These are phyloP conservation scores for Wickerhamiella occidentalis DNA, from an alignment of 805 yeast species.

Conservation along the genomic window DNA sequence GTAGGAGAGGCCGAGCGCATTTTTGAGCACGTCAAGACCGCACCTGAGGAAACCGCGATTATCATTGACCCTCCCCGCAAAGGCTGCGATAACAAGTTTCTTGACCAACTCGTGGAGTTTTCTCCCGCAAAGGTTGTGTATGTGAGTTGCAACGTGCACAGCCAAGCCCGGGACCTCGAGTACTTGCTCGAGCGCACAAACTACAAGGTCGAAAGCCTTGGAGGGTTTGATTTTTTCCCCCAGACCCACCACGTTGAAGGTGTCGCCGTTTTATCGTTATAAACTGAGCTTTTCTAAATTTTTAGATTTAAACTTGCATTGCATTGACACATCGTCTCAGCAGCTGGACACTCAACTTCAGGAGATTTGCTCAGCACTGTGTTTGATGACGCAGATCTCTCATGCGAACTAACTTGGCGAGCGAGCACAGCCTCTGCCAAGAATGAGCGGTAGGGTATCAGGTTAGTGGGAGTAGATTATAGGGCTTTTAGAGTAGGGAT, in stretches of 20 bases:
- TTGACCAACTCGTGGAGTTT: slow-evolving; percentile 73
- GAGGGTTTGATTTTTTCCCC: slow-evolving; percentile 95
- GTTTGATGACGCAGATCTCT: too few species aligned
- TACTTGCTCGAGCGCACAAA: slow-evolving; percentile 53
- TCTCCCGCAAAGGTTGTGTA: slow-evolving; percentile 82
- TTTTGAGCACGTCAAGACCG: slow-evolving; percentile 53
- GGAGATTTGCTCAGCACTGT: too few species aligned
- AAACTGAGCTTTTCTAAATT: neutral
- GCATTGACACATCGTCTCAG: neutral
- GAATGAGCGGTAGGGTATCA: too few species aligned
- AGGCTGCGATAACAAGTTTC: slow-evolving; percentile 83
- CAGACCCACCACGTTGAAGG: slow-evolving; percentile 89
- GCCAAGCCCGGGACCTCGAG: slow-evolving; percentile 90
- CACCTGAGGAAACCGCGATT: slow-evolving; percentile 67
- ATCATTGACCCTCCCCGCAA: slow-evolving; percentile 95
- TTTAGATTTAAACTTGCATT: neutral
- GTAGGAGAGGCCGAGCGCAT: slow-evolving; percentile 89
- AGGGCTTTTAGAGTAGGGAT: too few species aligned
- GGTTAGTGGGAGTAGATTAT: too few species aligned
- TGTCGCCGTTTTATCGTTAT: slow-evolving; percentile 49
- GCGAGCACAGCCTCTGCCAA: too few species aligned
- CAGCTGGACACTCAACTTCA: neutral
- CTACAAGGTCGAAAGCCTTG: slow-evolving; percentile 66
- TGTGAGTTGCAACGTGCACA: slow-evolving; percentile 93
- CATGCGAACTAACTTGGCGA: too few species aligned